Evolutionary conservation across 441 rosid species (phyloP).

Genomic region (Erysimum cheiri): DNA sequence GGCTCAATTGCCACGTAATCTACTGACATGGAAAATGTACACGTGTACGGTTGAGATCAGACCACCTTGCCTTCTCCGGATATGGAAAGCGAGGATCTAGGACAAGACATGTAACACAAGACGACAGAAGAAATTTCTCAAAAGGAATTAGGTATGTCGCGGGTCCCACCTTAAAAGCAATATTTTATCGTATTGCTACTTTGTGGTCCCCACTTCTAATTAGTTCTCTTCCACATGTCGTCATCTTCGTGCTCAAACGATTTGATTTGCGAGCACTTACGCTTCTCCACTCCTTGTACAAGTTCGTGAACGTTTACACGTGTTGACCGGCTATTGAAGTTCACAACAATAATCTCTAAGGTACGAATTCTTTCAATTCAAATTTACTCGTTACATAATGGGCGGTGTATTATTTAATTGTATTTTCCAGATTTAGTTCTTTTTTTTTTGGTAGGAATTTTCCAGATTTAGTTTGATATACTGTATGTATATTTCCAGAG

Average conservation of each 20-base stretch:
- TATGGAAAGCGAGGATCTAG: conserved; percentile 44
- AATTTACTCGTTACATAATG: conserved; percentile 34
- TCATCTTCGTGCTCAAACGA: conserved; percentile 18
- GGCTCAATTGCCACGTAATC: conserved; percentile 4
- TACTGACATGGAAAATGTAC: conserved; percentile 4
- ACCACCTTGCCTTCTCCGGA: conserved; percentile 37
- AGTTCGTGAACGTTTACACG: conserved; percentile 32
- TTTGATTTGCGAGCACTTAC: conserved; percentile 24
- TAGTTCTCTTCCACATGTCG: conserved; percentile 35
- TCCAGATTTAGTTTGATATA: no score
- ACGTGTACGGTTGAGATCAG: conserved; percentile 29
- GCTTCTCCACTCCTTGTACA: conserved; percentile 31
- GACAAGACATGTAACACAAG: conserved; percentile 35
- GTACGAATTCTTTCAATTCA: conserved; percentile 39
- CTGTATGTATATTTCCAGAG: conserved; percentile 4
- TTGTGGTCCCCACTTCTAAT: conserved; percentile 21
- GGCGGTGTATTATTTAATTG: conserved; percentile 34
- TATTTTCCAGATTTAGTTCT: conserved; percentile 22
- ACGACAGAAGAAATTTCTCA: conserved; percentile 35
- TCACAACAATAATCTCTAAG: conserved; percentile 27
- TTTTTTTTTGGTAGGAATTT: no score
- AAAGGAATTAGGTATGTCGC: conserved; percentile 18
- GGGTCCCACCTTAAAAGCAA: conserved; percentile 43
- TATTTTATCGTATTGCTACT: conserved; percentile 43
- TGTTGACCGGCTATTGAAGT: conserved; percentile 17